These are phyloP conservation scores for Hypholoma fasciculare DNA, from an alignment of 768 basidiomycete species.

Conservation along the genomic window DNA sequence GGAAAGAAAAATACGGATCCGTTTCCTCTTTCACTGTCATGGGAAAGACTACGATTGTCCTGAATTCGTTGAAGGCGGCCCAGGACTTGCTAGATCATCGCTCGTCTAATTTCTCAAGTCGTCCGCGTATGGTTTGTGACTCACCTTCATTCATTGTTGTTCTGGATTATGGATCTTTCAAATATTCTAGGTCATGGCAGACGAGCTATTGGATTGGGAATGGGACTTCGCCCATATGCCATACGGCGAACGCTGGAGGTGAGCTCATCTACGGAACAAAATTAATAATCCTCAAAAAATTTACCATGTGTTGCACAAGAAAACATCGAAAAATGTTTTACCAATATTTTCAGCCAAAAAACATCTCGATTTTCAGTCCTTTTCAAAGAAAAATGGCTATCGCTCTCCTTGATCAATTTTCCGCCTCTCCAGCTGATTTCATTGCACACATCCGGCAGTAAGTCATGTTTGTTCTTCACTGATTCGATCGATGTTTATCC, in stretches of 20 bases:
- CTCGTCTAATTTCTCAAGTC: slow-evolving; percentile 44
- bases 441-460: slow-evolving; percentile 29
- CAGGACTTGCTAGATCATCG: slow-evolving; percentile 45
- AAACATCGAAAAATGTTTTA: slow-evolving; percentile 33
- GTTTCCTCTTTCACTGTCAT: slow-evolving; percentile 34
- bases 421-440: slow-evolving; percentile 28
- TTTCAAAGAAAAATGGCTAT: slow-evolving; percentile 22
- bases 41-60: slow-evolving; percentile 36
- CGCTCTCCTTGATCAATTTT: slow-evolving; percentile 24
- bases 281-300: neutral
- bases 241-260: slow-evolving; percentile 29
- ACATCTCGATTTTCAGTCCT: slow-evolving; percentile 23
- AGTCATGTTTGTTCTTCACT: slow-evolving; percentile 4
- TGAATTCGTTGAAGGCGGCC: slow-evolving; percentile 39
- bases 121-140: slow-evolving; percentile 30
- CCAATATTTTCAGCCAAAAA: slow-evolving; percentile 34
- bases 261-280: neutral
- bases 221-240: slow-evolving; percentile 34
- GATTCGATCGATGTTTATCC: neutral
- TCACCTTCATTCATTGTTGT: neutral
- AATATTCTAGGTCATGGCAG: slow-evolving; percentile 21
- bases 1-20: slow-evolving; percentile 27
- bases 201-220: slow-evolving; percentile 27
- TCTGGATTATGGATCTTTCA: neutral
- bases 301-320: slow-evolving; percentile 12